Percentiles rank a stretch among this genome's conserved stretches.
phyloP scores from a whole-genome alignment of 2,329 filamentous ascomycete genomes.

The Pyricularia grisea region DNA sequence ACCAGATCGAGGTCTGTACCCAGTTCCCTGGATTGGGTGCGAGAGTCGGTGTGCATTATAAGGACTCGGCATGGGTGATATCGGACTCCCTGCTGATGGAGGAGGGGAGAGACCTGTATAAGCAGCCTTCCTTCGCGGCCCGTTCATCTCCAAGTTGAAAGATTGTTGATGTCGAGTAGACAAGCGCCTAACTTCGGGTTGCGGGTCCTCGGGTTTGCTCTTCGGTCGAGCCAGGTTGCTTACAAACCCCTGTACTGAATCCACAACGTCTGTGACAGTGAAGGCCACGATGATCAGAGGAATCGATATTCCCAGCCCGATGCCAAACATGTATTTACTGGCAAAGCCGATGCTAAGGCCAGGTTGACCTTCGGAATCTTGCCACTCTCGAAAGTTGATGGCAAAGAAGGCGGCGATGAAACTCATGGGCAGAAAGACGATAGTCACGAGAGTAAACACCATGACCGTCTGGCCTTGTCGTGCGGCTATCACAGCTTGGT shows the following conservation, averaged over 20 bases:
- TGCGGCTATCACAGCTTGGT: slow-evolving; percentile 52
- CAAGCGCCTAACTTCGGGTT: not conserved
- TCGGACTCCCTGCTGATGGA: not conserved
- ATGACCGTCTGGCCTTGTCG: slow-evolving; percentile 34
- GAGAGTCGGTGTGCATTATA: not conserved
- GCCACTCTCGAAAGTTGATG: slow-evolving; percentile 37
- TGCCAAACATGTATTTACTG: slow-evolving; percentile 22
- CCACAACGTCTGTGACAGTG: slow-evolving; percentile 23
- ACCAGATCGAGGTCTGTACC: not conserved
- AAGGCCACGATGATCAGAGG: slow-evolving; percentile 27
- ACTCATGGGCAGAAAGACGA: slow-evolving; percentile 32
- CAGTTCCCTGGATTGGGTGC: not conserved
- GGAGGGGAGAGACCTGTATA: not conserved
- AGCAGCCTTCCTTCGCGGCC: not conserved
- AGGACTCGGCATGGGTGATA: not conserved
- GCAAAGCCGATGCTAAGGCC: slow-evolving; percentile 16
- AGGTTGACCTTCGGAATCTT: slow-evolving; percentile 9
- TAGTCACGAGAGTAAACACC: slow-evolving; percentile 35
- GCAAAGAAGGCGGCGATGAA: slow-evolving; percentile 34
- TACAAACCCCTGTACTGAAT: slow-evolving; percentile 8
- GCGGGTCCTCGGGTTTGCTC: not conserved
- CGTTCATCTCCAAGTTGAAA: not conserved
- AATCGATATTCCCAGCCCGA: slow-evolving; percentile 28
- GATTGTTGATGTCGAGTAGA: not conserved
- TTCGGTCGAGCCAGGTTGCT: not conserved